Conservation (phyloP, 441 rosid species). For the Mallotus repandus region DNA sequence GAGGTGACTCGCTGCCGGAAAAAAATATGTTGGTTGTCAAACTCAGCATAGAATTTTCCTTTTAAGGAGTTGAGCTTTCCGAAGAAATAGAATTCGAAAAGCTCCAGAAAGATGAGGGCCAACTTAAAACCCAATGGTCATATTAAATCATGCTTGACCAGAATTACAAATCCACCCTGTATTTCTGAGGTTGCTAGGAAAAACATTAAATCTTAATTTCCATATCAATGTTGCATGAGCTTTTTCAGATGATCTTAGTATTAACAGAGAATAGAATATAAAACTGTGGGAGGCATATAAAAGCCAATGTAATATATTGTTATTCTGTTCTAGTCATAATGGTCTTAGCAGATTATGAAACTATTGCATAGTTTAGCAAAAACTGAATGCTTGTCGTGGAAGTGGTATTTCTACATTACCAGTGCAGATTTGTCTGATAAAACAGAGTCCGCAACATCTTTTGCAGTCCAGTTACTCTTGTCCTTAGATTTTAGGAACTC, state of each 20-base stretch:
- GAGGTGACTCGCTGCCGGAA: constrained; percentile 84
- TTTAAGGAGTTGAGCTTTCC: constrained; percentile 11
- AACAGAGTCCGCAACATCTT: constrained; percentile 89
- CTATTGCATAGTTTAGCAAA: neutral
- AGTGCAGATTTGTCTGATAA: constrained; percentile 85
- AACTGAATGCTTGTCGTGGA: neutral
- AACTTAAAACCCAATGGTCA: neutral
- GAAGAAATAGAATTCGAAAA: neutral
- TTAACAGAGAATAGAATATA: neutral
- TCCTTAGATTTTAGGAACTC: constrained; percentile 74
- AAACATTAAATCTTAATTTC: neutral
- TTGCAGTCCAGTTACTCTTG: constrained; percentile 76
- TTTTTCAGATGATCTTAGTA: neutral
- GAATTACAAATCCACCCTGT: neutral
- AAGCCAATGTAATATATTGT: neutral
- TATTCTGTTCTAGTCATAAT: neutral
- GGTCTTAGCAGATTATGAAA: neutral
- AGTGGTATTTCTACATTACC: constrained; percentile 46
- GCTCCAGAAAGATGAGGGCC: no score
- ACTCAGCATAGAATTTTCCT: constrained; percentile 12
- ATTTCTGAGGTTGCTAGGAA: neutral
- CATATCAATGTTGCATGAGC: neutral
- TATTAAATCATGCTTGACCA: neutral
- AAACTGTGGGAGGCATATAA: neutral
- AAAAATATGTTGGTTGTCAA: constrained; percentile 18